Percentiles rank a stretch among this genome's conserved stretches.
phyloP scores from a whole-genome alignment of 805 yeast genomes.

The Myxozyma mucilagina region DNA sequence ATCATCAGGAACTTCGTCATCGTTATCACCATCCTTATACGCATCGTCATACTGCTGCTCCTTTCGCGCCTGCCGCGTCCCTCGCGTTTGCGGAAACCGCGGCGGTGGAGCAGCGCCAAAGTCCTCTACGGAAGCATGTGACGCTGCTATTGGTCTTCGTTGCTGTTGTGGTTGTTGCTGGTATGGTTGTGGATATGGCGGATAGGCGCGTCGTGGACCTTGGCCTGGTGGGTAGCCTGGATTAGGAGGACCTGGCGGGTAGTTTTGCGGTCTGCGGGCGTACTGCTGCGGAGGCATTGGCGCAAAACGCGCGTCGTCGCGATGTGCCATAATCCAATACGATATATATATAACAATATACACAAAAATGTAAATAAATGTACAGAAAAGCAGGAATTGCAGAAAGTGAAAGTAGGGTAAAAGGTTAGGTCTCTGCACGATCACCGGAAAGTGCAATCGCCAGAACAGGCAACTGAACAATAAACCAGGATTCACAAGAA shows the following conservation, averaged over 20 bases:
- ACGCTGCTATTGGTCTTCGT: constrained; percentile 6
- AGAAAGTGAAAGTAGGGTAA: not conserved
- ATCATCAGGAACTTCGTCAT: constrained; percentile 17
- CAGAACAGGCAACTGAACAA: no score
- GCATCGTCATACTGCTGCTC: constrained; percentile 3
- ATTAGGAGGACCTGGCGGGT: not conserved
- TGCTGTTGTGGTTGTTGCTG: not conserved
- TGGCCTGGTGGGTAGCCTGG: constrained; percentile 1
- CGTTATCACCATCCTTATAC: constrained; percentile 3
- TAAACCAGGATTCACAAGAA: no score
- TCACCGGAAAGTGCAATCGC: no score
- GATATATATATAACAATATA: no score
- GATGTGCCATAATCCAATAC: no score
- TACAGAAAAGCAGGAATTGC: no score
- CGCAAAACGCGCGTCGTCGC: no score
- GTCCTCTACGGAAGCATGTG: constrained; percentile 10
- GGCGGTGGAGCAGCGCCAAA: constrained; percentile 6
- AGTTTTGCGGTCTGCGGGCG: not conserved
- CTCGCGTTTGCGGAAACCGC: constrained; percentile 5
- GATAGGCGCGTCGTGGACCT: not conserved
- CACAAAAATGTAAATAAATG: not conserved
- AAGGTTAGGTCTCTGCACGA: no score
- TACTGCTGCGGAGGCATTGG: not conserved
- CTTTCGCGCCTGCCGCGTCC: constrained; percentile 4
- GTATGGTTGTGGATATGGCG: not conserved